A percentile compares a stretch with the other conserved stretches of the same genome.
phyloP scores from a whole-genome alignment of 2,329 filamentous ascomycete genomes.

The Penicillium carneum region DNA sequence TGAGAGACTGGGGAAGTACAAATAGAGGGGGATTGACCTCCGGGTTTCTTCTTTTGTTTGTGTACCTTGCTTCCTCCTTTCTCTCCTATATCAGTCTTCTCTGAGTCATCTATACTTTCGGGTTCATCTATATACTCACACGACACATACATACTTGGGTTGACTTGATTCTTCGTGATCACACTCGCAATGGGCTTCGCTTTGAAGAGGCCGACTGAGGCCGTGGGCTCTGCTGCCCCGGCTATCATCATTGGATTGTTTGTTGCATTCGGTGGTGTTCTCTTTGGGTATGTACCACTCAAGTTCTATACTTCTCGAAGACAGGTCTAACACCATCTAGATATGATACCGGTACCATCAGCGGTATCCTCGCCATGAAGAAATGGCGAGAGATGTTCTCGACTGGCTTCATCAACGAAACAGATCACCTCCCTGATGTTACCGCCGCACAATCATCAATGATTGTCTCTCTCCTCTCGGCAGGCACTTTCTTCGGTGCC shows the following conservation, averaged over 20 bases:
- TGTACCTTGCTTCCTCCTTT: not conserved
- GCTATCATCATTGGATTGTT: constrained; percentile 65
- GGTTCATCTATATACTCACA: not conserved
- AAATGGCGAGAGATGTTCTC: constrained; percentile 51
- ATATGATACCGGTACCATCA: constrained; percentile 64
- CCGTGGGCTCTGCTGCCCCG: constrained; percentile 56
- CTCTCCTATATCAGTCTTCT: not conserved
- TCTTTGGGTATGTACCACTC: constrained; percentile 58
- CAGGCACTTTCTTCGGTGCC: constrained; percentile 72
- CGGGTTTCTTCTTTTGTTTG: not conserved
- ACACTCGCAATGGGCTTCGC: constrained; percentile 50
- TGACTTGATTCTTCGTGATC: constrained; percentile 1
- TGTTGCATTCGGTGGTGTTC: constrained; percentile 65
- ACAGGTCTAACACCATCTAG: constrained; percentile 23
- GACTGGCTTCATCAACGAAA: constrained; percentile 45
- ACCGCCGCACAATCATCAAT: constrained; percentile 57
- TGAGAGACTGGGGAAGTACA: constrained; percentile 14
- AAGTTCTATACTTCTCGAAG: not conserved
- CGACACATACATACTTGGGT: constrained; percentile 1
- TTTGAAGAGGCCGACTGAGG: constrained; percentile 56
- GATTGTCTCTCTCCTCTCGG: constrained; percentile 60
- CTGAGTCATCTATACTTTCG: not conserved
- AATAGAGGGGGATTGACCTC: constrained; percentile 10
- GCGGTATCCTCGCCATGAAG: constrained; percentile 59
- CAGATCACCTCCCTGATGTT: constrained; percentile 54